These are phyloP conservation scores for Rhodofomes roseus DNA, from an alignment of 1,284 basidiomycete species.

Conservation along the genomic window DNA sequence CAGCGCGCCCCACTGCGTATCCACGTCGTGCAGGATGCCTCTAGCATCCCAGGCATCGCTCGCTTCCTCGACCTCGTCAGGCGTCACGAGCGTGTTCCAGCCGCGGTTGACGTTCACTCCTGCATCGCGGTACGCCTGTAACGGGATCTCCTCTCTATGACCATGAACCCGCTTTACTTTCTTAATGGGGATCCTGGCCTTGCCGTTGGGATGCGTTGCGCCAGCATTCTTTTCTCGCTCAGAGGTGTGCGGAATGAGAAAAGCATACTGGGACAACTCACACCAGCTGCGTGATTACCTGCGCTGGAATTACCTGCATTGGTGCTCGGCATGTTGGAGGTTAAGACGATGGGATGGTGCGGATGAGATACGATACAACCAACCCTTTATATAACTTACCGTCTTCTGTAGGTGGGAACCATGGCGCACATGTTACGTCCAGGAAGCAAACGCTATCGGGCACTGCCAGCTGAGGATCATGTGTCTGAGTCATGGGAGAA, in stretches of 20 bases:
- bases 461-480: neutral
- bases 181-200: conserved; percentile 2
- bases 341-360: neutral
- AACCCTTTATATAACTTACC: neutral
- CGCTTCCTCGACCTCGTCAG: neutral
- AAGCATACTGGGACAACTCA: neutral
- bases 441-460: neutral
- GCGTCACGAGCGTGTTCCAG: conserved; percentile 1
- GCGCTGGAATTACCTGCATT: neutral
- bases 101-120: neutral
- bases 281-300: neutral
- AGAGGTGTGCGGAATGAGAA: neutral
- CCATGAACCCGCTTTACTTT: conserved; percentile 5
- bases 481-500: too few relatives aligned
- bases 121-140: neutral
- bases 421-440: neutral
- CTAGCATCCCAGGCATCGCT: conserved; percentile 1
- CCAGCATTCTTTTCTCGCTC: neutral
- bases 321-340: neutral
- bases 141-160: neutral
- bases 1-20: conserved; percentile 6
- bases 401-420: neutral
- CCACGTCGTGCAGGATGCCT: conserved; percentile 6
- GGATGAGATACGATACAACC: too few relatives aligned
- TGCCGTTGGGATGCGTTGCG: conserved; percentile 3